phyloP scores from a whole-genome alignment of 306 rosid genomes.

The Quercus wislizeni region DNA sequence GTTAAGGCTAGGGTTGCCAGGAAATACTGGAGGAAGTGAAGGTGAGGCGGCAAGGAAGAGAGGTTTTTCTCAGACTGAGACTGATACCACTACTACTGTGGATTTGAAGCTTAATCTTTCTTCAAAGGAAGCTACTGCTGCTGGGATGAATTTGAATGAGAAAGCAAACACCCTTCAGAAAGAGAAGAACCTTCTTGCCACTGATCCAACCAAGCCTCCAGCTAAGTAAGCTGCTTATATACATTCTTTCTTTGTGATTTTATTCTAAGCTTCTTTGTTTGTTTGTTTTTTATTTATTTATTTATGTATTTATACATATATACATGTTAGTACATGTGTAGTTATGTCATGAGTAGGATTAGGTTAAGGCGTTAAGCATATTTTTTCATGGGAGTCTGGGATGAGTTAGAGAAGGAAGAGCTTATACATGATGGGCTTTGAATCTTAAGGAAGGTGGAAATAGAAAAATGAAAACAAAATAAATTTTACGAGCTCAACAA shows the following conservation, averaged over 20 bases:
- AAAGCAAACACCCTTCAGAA: slow-evolving; percentile 35
- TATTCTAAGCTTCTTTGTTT: neutral
- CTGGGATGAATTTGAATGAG: slow-evolving; percentile 20
- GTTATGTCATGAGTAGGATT: neutral
- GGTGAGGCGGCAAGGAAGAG: slow-evolving; percentile 46
- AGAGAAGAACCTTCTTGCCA: slow-evolving; percentile 43
- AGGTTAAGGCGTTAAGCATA: neutral
- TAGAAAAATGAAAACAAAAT: neutral
- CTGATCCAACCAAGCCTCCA: slow-evolving; percentile 77
- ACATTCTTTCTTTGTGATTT: neutral
- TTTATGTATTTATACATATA: neutral
- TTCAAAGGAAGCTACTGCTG: slow-evolving; percentile 21
- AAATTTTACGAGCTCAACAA: neutral
- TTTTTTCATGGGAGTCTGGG: neutral
- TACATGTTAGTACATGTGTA: neutral
- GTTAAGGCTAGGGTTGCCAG: slow-evolving; percentile 72
- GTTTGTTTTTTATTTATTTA: neutral
- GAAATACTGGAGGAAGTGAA: slow-evolving; percentile 23
- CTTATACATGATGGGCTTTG: neutral
- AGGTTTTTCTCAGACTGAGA: slow-evolving; percentile 36
- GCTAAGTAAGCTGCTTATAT: slow-evolving; percentile 58
- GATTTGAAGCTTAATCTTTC: slow-evolving; percentile 66
- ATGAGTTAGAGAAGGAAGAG: slow-evolving; percentile 7
- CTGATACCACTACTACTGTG: slow-evolving; percentile 18
- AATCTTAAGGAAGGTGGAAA: neutral